Evolutionary conservation across 768 basidiomycete genomes (phyloP).

Genomic region (Tephrocybe sp.): DNA sequence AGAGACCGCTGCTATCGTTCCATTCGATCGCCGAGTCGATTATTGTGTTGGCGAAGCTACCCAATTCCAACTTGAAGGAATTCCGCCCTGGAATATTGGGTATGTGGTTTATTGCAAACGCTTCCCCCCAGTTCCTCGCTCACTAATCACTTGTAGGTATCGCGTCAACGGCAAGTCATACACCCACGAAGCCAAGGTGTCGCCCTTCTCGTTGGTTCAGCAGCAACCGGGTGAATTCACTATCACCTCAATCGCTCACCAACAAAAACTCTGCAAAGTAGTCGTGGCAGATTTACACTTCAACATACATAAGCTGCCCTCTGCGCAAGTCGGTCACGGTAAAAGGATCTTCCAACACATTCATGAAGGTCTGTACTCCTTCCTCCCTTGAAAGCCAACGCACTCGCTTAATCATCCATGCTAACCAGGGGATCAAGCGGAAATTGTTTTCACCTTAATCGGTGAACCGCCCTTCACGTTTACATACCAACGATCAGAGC

Average conservation of each 20-base stretch:
- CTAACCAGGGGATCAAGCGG: slow-evolving; percentile 81
- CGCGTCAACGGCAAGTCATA: slow-evolving; percentile 73
- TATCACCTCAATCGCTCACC: slow-evolving; percentile 87
- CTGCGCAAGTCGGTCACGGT: slow-evolving; percentile 87
- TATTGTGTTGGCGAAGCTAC: slow-evolving; percentile 88
- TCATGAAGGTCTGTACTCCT: slow-evolving; percentile 65
- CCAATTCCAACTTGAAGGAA: slow-evolving; percentile 92
- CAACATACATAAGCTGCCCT: slow-evolving; percentile 78
- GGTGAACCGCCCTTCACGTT: slow-evolving; percentile 97
- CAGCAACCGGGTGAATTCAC: slow-evolving; percentile 80
- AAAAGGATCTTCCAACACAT: slow-evolving; percentile 80
- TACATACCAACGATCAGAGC: slow-evolving; percentile 86
- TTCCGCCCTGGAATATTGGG: slow-evolving; percentile 90
- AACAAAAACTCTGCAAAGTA: slow-evolving; percentile 89
- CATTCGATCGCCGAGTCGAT: slow-evolving; percentile 74
- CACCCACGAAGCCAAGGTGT: slow-evolving; percentile 70
- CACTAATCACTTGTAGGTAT: slow-evolving; percentile 50
- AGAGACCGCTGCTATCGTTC: slow-evolving; percentile 90
- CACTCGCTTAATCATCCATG: background rate
- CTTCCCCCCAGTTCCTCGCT: slow-evolving; percentile 8
- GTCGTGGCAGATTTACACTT: slow-evolving; percentile 72
- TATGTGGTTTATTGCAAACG: slow-evolving; percentile 33
- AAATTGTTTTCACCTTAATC: slow-evolving; percentile 85
- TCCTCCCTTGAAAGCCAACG: background rate
- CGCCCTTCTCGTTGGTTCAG: slow-evolving; percentile 84